Evolutionary conservation across 805 yeast species (phyloP).

Genomic region (Saccharomycodes ludwigii): DNA sequence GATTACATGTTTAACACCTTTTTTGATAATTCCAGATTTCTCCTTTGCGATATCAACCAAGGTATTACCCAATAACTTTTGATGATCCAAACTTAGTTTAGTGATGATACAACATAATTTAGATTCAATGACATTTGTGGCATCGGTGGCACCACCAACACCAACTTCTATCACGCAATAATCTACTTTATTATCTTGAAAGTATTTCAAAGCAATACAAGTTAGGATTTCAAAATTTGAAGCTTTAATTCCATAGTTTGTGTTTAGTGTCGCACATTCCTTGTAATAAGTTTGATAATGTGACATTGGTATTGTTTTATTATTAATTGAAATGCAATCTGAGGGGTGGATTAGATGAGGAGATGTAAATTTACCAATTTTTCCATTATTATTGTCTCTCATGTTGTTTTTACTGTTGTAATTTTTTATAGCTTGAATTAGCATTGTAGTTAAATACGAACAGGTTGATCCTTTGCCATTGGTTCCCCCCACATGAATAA

Average conservation of each 20-base stretch:
- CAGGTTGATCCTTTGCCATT: slow-evolving; percentile 94
- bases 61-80: slow-evolving; percentile 56
- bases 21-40: slow-evolving; percentile 79
- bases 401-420: background rate
- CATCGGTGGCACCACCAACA: slow-evolving; percentile 79
- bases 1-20: slow-evolving; percentile 42
- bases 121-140: slow-evolving; percentile 63
- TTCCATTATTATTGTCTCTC: no score
- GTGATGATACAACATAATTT: slow-evolving; percentile 64
- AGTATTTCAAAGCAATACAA: slow-evolving; percentile 72
- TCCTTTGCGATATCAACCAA: slow-evolving; percentile 55
- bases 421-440: slow-evolving; percentile 30
- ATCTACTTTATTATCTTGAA: slow-evolving; percentile 44
- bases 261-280: slow-evolving; percentile 31
- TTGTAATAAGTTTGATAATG: slow-evolving; percentile 35
- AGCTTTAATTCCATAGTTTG: slow-evolving; percentile 38
- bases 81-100: slow-evolving; percentile 81
- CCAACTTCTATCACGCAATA: slow-evolving; percentile 91
- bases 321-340: slow-evolving; percentile 65
- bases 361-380: slow-evolving; percentile 74
- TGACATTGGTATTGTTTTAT: slow-evolving; percentile 35
- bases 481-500: slow-evolving; percentile 92
- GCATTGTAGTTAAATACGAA: slow-evolving; percentile 59
- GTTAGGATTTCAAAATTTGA: slow-evolving; percentile 85
- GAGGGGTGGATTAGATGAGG: slow-evolving; percentile 69